A percentile compares a stretch with the other conserved stretches of the same genome.
phyloP scores from a whole-genome alignment of 441 rosid species.

The Sinapis alba region DNA sequence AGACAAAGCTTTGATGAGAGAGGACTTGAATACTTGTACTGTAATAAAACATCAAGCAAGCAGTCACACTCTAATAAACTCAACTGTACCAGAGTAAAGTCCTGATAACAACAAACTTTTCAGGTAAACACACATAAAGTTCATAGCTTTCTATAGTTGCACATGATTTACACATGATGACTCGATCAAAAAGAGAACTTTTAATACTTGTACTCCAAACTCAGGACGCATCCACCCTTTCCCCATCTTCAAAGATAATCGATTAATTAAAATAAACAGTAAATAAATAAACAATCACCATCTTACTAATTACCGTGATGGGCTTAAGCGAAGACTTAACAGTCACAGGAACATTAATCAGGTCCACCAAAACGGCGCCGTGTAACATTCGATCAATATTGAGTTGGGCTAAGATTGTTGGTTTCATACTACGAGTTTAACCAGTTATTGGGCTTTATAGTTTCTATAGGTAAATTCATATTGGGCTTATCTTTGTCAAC shows the following conservation, averaged over 20 bases:
- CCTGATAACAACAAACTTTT: not conserved
- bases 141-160: not conserved
- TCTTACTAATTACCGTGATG: not conserved
- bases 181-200: not conserved
- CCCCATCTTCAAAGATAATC: too few relatives aligned
- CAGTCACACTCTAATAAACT: not conserved
- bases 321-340: slow-evolving; percentile 22
- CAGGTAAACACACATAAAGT: not conserved
- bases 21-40: not conserved
- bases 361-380: slow-evolving; percentile 12
- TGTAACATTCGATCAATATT: not conserved
- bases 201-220: too few relatives aligned
- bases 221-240: too few relatives aligned
- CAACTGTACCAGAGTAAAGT: not conserved
- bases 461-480: not conserved
- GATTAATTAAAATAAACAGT: too few relatives aligned
- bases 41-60: not conserved
- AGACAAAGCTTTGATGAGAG: not conserved
- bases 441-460: not conserved
- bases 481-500: not conserved
- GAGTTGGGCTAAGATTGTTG: not conserved
- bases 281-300: not conserved
- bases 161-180: not conserved
- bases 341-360: not conserved
- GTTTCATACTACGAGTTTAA: not conserved